Evolutionary conservation across 495 filamentous ascomycete genomes (phyloP).

Genomic region (Penicillium soppii): DNA sequence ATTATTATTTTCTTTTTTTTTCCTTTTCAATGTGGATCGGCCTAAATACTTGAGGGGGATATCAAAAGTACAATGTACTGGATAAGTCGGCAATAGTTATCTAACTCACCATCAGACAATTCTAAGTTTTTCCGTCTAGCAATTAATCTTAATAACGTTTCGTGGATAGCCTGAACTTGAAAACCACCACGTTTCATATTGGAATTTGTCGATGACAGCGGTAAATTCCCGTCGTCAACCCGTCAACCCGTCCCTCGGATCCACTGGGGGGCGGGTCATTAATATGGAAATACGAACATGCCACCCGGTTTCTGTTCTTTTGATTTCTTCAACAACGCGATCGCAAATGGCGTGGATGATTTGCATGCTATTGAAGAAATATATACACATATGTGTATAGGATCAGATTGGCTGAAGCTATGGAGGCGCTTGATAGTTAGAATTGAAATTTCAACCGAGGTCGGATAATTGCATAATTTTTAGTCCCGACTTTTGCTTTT

Average conservation of each 20-base stretch:
- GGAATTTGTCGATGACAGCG: background rate
- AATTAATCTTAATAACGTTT: background rate
- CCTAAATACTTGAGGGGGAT: background rate
- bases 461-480: background rate
- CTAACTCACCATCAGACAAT: too few species aligned
- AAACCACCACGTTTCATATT: background rate
- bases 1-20: too few species aligned
- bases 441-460: background rate
- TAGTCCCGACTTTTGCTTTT: background rate
- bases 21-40: too few species aligned
- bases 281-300: background rate
- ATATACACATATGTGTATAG: too few species aligned
- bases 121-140: too few species aligned
- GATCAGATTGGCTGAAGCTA: background rate
- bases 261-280: constrained; percentile 2
- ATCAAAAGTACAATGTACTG: constrained; percentile 2
- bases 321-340: too few species aligned
- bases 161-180: background rate
- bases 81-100: background rate
- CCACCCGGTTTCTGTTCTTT: background rate
- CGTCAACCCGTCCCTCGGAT: too few species aligned
- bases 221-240: background rate
- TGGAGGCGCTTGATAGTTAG: background rate
- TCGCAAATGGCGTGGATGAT: too few species aligned
- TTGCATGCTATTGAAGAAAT: background rate